Base-by-base conservation (phyloP, 106 monocot genomes). In the Alisma plantagoaquatica region DNA sequence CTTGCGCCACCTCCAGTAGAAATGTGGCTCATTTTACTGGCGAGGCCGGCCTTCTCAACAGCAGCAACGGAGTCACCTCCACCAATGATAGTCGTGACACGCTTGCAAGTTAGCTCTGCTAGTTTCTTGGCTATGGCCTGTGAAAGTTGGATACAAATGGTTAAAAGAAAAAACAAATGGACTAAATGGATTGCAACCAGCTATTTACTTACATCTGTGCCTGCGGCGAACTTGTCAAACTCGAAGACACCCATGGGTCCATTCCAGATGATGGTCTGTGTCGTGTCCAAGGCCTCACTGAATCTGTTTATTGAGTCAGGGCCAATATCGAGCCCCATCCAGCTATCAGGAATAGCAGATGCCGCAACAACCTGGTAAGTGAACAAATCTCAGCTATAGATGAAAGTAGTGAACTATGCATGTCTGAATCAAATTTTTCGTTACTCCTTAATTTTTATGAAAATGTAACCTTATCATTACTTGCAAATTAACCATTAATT, bases 191-290 rank as follows among this genome's bases (percentile, higher is more conserved):
- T n/a, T n/a, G n/a, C n/a, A n/a, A n/a, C n/a, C n/a, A n/a, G n/a
- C n/a, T n/a, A n/a, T n/a, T 2, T 33, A 42, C 41, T 55, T 56
- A 65, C 65, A 22, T 54, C 43, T 9, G 65, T 65, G 22, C 65
- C 65, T 33, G 31, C 44, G 9, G 65, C 56, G 33, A 65, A 65
- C 45, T 65, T 65, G 15, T 53, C 65, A 1, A 65, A 55, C 42
- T 65, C 65, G 19, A 65, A 65, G n/a, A 65, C 65, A 27, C 65
- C 65, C 65, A 65, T 65, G 1, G 65, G 65, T 31, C 65, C 65
- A 23, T 65, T 65, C 65, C 65, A 65, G 35, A 65, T 65, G 23
- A 65, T 27, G n/a, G 54, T 65, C 46, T 65, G 28, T 0, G 65
- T 65, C 30, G 30, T 46, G 23, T 65, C 65, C 44, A 65, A 43